Percentiles rank a stretch among this genome's conserved stretches.
Evolutionary conservation across 208 protist genomes (phyloP).

Genomic region (Trypanosoma mega): DNA sequence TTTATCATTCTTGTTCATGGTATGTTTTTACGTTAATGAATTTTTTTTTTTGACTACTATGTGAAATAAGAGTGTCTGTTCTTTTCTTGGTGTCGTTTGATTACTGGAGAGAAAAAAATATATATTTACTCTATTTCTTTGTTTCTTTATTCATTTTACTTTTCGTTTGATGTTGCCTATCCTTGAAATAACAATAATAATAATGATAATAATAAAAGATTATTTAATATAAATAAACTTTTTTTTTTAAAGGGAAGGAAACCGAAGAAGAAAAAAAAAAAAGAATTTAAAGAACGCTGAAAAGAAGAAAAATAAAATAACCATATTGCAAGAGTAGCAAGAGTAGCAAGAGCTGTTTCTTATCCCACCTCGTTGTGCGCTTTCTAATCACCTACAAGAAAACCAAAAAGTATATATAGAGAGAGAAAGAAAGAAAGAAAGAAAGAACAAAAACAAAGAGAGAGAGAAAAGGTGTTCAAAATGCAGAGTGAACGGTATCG

Average conservation of each 20-base stretch:
- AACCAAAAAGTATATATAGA: neutral
- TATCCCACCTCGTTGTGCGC: neutral
- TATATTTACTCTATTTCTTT: neutral
- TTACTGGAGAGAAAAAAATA: neutral
- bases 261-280: slow-evolving; percentile 8
- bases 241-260: neutral
- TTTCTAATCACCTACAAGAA: neutral
- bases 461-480: neutral
- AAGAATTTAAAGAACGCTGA: neutral
- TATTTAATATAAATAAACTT: neutral
- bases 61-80: neutral
- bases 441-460: neutral
- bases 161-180: too few species aligned
- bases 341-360: too few species aligned
- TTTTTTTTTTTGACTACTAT: too few species aligned
- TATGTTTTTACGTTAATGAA: too few species aligned
- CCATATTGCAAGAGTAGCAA: neutral
- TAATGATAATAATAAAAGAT: neutral
- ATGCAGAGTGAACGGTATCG: slow-evolving; percentile 26
- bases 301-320: neutral
- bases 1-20: too few species aligned
- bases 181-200: too few species aligned
- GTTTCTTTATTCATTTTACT: neutral
- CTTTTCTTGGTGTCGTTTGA: neutral
- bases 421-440: neutral